These are phyloP conservation scores for Penicillium egyptiacum DNA, from an alignment of 495 filamentous ascomycete genomes.

Conservation along the genomic window DNA sequence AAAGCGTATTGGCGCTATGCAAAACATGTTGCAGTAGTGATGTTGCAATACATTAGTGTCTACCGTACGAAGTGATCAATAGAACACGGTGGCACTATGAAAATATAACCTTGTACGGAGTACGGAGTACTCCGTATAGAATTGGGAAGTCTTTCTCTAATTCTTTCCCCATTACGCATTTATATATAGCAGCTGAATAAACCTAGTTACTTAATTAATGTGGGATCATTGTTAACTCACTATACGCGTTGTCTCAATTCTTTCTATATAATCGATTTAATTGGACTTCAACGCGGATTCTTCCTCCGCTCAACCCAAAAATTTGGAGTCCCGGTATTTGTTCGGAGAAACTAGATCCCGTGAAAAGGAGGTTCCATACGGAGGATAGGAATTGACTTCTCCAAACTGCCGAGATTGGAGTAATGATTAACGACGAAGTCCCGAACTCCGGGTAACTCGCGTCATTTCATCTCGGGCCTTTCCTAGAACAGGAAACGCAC, in stretches of 20 bases:
- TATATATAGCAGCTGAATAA: not conserved
- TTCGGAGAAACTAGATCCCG: constrained; percentile 33
- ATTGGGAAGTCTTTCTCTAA: not conserved
- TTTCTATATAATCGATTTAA: not conserved
- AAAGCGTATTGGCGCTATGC: constrained; percentile 20
- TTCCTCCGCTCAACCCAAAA: not conserved
- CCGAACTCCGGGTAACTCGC: constrained; percentile 12
- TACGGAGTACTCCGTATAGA: not conserved
- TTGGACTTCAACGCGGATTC: constrained; percentile 1
- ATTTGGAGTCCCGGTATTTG: constrained; percentile 26
- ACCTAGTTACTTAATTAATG: constrained; percentile 1
- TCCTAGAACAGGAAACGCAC: constrained; percentile 24
- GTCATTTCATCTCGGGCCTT: constrained; percentile 12
- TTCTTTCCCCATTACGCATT: too few relatives aligned
- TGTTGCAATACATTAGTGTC: constrained; percentile 25
- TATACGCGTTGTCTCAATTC: not conserved
- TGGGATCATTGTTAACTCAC: not conserved
- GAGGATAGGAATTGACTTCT: constrained; percentile 9
- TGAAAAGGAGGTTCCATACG: constrained; percentile 9
- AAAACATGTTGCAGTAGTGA: constrained; percentile 32
- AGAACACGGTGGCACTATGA: constrained; percentile 3
- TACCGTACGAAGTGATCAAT: not conserved
- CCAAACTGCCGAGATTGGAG: constrained; percentile 16
- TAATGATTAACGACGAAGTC: constrained; percentile 11
- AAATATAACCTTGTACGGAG: not conserved